Base-by-base conservation (phyloP, 805 yeast species). In the Danielia reshetovae region DNA sequence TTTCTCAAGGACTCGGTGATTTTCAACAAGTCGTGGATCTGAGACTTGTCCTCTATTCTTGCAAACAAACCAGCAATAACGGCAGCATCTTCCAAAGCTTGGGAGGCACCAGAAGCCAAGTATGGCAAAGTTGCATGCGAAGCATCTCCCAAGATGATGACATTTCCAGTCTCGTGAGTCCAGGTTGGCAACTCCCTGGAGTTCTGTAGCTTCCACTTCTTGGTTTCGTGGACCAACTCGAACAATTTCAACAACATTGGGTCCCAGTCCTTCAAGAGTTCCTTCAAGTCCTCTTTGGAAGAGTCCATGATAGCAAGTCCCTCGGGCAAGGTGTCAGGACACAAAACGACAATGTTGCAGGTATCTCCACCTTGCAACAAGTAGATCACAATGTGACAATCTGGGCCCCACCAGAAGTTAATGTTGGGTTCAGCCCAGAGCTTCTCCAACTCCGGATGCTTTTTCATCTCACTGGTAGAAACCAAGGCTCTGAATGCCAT, bases 101-200 rank as follows among this genome's bases (percentile, higher is more conserved):
- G 57, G 6, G 60, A 54, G 7, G 63, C 63, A n/a, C 62, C 61
- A 7, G 51, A 42, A 6, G 63, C 59, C 13, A 58, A 44, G 38
- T 58, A 58, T 8, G 63, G 63, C 18, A 61, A 53, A 36, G 61
- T 61, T 10, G 65, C 62, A 36, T 61, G 67, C 21, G 54, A 49
- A 1, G 67, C 53, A 37, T 62, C 67, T 2, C 68, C 67, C 31
- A 61, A 45, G 22, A 62, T 42, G 11, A 54, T 44, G 15, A 57
- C 47, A 14, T 51, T 50, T 5, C 56, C 60, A 4, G 48, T 41
- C n/a, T 38, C 24, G 37, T 57, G 57, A 22, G 44, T 45, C 62
- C 62, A 58, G 10, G 46, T 42, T 7, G 41, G 42, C 34, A 52
- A 46, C 34, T 55, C 60, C 13, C 34, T 29, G 13, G 55, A 38